Conservation (phyloP, 140 eudicot genomes). For the Senecio squalidus region DNA sequence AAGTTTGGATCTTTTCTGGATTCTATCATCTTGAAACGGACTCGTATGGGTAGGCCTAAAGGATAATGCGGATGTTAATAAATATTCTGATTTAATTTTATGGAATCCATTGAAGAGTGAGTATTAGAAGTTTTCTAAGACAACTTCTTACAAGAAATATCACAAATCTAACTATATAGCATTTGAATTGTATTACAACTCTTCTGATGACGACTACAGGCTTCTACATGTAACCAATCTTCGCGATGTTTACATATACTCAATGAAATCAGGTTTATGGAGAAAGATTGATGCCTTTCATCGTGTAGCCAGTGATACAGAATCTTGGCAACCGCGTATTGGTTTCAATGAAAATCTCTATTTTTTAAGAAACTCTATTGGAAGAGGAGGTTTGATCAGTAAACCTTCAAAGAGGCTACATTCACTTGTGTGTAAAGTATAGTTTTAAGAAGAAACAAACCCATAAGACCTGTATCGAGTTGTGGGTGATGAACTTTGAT, state of each 20-base stretch:
- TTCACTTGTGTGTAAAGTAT: not conserved
- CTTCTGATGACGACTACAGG: conserved; percentile 9
- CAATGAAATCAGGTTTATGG: not conserved
- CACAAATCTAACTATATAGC: not conserved
- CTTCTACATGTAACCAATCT: not conserved
- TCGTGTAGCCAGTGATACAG: not conserved
- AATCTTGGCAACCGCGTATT: not conserved
- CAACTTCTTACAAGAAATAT: not conserved
- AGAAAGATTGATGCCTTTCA: not conserved
- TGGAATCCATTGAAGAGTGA: conserved; percentile 19
- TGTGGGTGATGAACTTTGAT: not conserved
- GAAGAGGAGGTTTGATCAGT: not conserved
- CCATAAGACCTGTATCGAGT: not conserved
- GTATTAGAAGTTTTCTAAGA: conserved; percentile 1
- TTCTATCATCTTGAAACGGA: too few species aligned
- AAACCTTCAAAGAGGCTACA: not conserved
- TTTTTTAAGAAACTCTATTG: not conserved
- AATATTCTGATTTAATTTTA: not conserved
- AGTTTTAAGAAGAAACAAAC: not conserved
- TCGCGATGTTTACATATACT: not conserved
- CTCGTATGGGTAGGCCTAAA: too few species aligned
- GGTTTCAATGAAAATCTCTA: not conserved
- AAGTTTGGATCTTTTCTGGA: too few species aligned
- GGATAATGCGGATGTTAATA: not conserved
- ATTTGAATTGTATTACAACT: not conserved